A percentile compares a stretch with the other conserved stretches of the same genome.
These are phyloP conservation scores for Phaeosphaeria sp. DNA, from an alignment of 2,329 filamentous ascomycete species.

Conservation along the genomic window DNA sequence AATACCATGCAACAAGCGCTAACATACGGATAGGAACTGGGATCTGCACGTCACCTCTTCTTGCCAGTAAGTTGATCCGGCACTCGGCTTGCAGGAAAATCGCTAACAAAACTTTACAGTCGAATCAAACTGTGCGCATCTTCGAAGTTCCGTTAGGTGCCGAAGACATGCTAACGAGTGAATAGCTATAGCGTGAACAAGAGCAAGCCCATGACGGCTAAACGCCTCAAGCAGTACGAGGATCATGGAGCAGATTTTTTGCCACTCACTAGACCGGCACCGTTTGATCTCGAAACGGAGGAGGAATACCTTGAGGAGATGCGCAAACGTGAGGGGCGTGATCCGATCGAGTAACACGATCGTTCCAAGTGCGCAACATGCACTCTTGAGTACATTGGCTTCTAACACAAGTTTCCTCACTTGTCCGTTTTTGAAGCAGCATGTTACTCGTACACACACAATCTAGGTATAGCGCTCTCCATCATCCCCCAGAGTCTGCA, in stretches of 20 bases:
- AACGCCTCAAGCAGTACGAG: slow-evolving; percentile 61
- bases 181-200: slow-evolving; percentile 69
- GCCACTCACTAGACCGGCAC: slow-evolving; percentile 62
- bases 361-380: neutral
- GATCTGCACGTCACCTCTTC: slow-evolving; percentile 70
- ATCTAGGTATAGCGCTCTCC: neutral
- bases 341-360: slow-evolving; percentile 50
- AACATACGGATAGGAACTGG: slow-evolving; percentile 63
- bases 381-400: neutral
- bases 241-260: slow-evolving; percentile 55
- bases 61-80: slow-evolving; percentile 54
- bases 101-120: slow-evolving; percentile 10
- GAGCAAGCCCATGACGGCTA: slow-evolving; percentile 55
- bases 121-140: slow-evolving; percentile 50
- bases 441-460: neutral
- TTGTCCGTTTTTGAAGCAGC: neutral
- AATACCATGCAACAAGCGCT: slow-evolving; percentile 9
- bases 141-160: neutral
- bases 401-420: neutral
- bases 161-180: neutral
- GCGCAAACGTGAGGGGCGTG: slow-evolving; percentile 49
- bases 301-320: slow-evolving; percentile 58
- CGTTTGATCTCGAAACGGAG: slow-evolving; percentile 58
- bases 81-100: neutral
- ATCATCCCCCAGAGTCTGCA: neutral